Base-by-base conservation (phyloP, 805 yeast genomes). In the Saccharomycodes ludwigii region DNA sequence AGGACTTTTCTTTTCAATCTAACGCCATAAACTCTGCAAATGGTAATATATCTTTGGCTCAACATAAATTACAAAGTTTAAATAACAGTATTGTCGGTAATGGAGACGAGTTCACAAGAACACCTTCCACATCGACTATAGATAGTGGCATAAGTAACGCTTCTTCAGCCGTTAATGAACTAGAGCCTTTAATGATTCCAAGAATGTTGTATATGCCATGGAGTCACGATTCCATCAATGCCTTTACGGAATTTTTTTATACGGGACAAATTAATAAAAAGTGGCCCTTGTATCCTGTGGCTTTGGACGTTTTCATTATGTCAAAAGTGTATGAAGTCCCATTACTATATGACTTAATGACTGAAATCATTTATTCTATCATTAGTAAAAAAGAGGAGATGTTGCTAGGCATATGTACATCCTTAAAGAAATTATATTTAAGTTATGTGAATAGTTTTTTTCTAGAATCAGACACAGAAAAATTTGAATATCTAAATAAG, bases 251-350 rank as follows among this genome's bases (percentile, higher is more conserved):
- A 46, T 81, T 73, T 48, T 59, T 81, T 34, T 78, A 76, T 44
- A 80, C 86, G 4, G 93, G 91, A 1, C 85, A 79, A 50, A 70
- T 81, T 15, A 83, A 83, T 17, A 71, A 76, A 32, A 75, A 69
- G 42, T 79, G 88, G 88, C 54, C 65, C n/a, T 53, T 80, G 24
- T 60, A 69, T 2, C 88, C 91, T 0, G 73, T 80, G 0, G 68
- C 79, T 0, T 59, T 78, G 24, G 84, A 78, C 40, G 63, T 74
- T 29, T 58, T 79, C 40, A 50, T 73, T 21, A 62, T 76, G 44
- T 65, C 86, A 3, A 75, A 76, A 42, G 63, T 71, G 37, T 78
- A 73, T 46, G 76, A 76, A 38, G 63, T 80, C 16, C 86, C 88
- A 2, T 54, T 80, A 31, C 56, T 81, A 18, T 76, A 76, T 48